Evolutionary conservation across 2,329 filamentous ascomycete genomes (phyloP).

Genomic region (Lanzia echinophila): DNA sequence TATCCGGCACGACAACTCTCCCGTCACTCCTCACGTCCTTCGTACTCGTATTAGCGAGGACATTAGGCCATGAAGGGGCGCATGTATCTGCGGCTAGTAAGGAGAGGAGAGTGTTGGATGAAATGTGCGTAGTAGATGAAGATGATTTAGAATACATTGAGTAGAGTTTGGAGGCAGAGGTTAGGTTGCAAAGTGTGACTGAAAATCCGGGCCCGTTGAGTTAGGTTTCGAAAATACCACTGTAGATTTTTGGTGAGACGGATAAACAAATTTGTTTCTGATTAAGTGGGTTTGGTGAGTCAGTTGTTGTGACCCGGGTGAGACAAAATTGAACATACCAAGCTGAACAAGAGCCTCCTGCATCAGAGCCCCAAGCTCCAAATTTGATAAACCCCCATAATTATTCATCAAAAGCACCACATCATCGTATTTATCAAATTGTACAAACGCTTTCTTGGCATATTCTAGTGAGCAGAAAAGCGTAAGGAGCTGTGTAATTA

Average conservation of each 20-base stretch:
- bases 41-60: conserved; percentile 22
- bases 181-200: conserved; percentile 47
- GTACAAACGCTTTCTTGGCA: conserved; percentile 42
- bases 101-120: no score
- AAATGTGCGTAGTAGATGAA: no score
- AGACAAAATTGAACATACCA: not conserved
- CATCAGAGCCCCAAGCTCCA: conserved; percentile 48
- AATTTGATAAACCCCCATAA: conserved; percentile 51
- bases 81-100: conserved; percentile 45
- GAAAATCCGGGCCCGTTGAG: conserved; percentile 51
- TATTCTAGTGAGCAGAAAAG: conserved; percentile 39
- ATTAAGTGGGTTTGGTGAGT: no score
- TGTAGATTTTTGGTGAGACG: conserved; percentile 40
- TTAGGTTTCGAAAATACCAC: conserved; percentile 44
- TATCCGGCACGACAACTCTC: not conserved
- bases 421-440: conserved; percentile 40
- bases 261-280: conserved; percentile 26
- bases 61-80: conserved; percentile 32
- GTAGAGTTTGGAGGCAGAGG: conserved; percentile 25
- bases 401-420: conserved; percentile 50
- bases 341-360: conserved; percentile 36
- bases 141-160: not conserved
- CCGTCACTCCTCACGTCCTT: conserved; percentile 5
- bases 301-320: no score
- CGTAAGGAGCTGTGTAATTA: not conserved